Evolutionary conservation across 441 rosid species (phyloP), one percentile per base, ranked within the genome.

Genomic region (Kokia cookei): DNA sequence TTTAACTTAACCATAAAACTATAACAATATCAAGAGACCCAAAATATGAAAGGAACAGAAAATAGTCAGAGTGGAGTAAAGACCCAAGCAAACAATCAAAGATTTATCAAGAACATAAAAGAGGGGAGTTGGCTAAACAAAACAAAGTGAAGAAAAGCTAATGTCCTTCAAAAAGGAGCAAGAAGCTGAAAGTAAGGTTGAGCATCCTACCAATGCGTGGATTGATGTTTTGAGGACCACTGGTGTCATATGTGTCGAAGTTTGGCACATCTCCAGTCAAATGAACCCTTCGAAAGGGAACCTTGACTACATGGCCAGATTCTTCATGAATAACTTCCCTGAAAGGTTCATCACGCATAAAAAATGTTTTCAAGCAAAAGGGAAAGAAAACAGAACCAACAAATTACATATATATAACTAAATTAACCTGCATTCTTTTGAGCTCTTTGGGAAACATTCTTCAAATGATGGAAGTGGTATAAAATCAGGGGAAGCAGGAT

Each of bases 401-500:
- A 51, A 73, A 29, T 17, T 32, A 0, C 29, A 68, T 15, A 42
- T 26, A 75, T 13, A 53, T 26, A 73, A 42, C 42, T 63, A 24
- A 68, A 13, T 29, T 27, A 51, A 72, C 98, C 80, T 83, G 82
- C 74, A 53, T 62, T 92, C 93, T 76, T 93, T 96, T 10, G 98
- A 82, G 90, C 99, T 93, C 75, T 82, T 91, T 3, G 99, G 98
- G 71, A 96, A 96, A 50, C 99, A 96, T 79, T 93, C 82, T 63
- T 93, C 87, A 64, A 96, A 96, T 53, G 99, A 89, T 10, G 98
- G 97, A 61, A 93, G 91, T 0, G 97, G 91, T 24, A 84, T 78
- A 62, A 96, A 93, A 79, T 96, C 98, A 61, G 99, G 97, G 84
- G 94, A 86, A 61, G 91, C 77, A 77, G 99, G 99, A 83, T 96